Evolutionary conservation across 345 rosid species (phyloP), one percentile per base, ranked within the genome.

Genomic region (Aquilaria sinensis): DNA sequence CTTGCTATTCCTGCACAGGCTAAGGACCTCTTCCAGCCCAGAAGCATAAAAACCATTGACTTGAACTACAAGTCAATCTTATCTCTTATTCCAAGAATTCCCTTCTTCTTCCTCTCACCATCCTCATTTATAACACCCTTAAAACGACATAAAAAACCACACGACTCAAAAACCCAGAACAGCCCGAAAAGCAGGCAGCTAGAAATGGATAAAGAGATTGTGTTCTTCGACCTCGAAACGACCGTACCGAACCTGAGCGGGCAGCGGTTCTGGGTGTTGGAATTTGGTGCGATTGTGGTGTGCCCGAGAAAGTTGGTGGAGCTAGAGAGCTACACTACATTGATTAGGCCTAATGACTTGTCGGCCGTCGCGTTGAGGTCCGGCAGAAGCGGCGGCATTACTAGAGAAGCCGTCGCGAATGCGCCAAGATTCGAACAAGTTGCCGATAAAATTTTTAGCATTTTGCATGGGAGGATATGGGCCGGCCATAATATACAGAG

Each of bases 401-500:
- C 96, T 2, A 77, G 90, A 5, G 77, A 71, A 8, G 80, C 79
- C n/a, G 87, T 90, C 4, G 76, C 69, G 0, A 58, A 70, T 31
- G 98, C 98, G 1, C 98, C 97, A 0, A 29, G 52, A 1, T 88
- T 90, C 10, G 81, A 73, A 63, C 75, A 85, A 47, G 95, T 93
- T 47, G 88, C 97, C 3, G 90, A 86, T 13, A 81, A 78, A 68
- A 82, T 93, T 45, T 87, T 62, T 29, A 12, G 60, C 62, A 69
- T 88, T 49, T 75, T 93, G 81, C 71, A 93, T 13, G 94, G 92
- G 12, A 77, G 92, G 56, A 67, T 93, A 55, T 94, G 99, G 97
- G 97, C 97, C 6, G 98, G 98, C 33, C 97, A 93, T 69, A 88
- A 93, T 65, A 93, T 93, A 14, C 81, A 64, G 47, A 82, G 98